Conservation (phyloP, 495 filamentous ascomycete genomes). For the Mytilinidion resinicola region DNA sequence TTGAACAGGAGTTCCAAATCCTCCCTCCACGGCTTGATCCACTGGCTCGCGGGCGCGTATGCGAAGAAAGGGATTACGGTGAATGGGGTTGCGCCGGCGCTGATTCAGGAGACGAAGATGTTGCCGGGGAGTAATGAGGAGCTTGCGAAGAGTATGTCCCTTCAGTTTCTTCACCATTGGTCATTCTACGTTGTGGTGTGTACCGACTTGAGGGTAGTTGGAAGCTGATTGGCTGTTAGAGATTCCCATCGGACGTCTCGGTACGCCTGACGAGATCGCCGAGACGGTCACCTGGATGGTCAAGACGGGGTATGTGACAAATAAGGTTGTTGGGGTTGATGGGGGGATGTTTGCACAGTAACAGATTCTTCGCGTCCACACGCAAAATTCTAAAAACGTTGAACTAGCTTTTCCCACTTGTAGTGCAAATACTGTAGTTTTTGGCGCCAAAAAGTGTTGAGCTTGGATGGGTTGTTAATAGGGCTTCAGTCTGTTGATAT, state of each 20-base stretch:
- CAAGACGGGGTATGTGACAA: constrained; percentile 32
- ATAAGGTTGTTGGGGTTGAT: constrained; percentile 34
- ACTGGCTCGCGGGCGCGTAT: constrained; percentile 32
- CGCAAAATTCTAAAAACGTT: too few species aligned
- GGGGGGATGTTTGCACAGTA: constrained; percentile 31
- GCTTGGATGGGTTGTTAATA: too few species aligned
- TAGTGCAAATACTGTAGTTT: too few species aligned
- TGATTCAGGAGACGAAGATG: constrained; percentile 34
- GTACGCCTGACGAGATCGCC: constrained; percentile 32
- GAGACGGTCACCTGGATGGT: constrained; percentile 36
- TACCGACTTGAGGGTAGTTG: too few species aligned
- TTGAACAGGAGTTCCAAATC: too few species aligned
- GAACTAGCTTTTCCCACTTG: too few species aligned
- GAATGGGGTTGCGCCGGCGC: constrained; percentile 35
- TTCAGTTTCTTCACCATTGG: neutral
- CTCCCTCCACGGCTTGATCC: constrained; percentile 31
- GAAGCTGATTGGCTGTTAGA: constrained; percentile 12
- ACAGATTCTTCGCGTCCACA: neutral
- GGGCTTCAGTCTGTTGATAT: too few species aligned
- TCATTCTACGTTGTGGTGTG: too few species aligned
- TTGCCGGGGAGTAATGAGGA: constrained; percentile 25
- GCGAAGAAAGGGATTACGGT: constrained; percentile 33
- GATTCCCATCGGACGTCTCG: constrained; percentile 31
- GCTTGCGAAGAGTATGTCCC: constrained; percentile 17
- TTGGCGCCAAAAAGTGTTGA: too few species aligned